These are phyloP conservation scores for Bruguiera hainesii DNA, from an alignment of 441 rosid species.

Conservation along the genomic window DNA sequence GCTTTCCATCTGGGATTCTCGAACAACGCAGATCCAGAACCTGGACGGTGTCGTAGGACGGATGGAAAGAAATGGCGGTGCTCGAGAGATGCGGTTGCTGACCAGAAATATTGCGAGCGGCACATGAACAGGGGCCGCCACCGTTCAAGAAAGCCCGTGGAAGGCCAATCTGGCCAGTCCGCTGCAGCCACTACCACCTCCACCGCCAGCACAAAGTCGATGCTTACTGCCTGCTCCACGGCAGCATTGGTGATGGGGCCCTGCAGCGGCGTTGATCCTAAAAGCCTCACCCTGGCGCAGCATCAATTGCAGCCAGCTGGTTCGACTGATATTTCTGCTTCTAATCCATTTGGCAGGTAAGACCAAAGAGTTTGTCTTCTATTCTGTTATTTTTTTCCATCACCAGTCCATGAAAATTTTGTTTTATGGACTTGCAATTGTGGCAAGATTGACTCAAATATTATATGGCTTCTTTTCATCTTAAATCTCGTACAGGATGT, in stretches of 20 bases:
- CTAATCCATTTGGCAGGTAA: conserved; percentile 31
- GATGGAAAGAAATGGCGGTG: conserved; percentile 99
- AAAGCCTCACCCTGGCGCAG: conserved; percentile 29
- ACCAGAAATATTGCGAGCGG: conserved; percentile 86
- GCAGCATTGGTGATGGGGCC: conserved; percentile 27
- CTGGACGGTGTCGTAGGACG: conserved; percentile 87
- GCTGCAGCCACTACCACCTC: conserved; percentile 32
- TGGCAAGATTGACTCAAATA: not conserved
- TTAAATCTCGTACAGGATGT: conserved; percentile 27
- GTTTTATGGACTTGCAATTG: not conserved
- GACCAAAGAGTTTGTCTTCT: not conserved
- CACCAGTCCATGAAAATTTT: not conserved
- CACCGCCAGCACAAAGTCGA: conserved; percentile 32
- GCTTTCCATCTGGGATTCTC: conserved; percentile 71
- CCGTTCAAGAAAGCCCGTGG: conserved; percentile 99
- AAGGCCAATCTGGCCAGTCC: conserved; percentile 73
- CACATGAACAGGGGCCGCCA: conserved; percentile 96
- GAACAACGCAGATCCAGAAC: conserved; percentile 76
- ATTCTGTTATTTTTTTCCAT: too few species aligned
- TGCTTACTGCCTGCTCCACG: conserved; percentile 22
- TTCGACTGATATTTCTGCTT: conserved; percentile 26
- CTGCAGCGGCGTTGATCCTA: conserved; percentile 32
- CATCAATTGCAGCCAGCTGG: conserved; percentile 30
- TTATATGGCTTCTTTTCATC: not conserved
- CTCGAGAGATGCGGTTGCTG: conserved; percentile 81